Conservation (phyloP, 2,329 filamentous ascomycete genomes). For the Trichoderma sp. region DNA sequence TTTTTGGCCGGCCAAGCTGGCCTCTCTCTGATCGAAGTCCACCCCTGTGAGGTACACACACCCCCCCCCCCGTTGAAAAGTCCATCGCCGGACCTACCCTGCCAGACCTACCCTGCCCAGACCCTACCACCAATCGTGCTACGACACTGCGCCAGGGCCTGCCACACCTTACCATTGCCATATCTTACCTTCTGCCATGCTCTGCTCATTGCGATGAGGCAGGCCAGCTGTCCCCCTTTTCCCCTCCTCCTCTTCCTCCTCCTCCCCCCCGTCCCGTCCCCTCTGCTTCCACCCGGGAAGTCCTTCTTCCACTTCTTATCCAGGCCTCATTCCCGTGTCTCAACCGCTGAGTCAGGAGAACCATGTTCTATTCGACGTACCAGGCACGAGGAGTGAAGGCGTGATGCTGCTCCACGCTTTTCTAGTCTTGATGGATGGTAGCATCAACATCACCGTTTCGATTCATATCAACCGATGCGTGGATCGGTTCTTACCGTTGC, state of each 20-base stretch:
- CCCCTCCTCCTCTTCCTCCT: neutral
- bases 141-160: constrained; percentile 20
- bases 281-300: neutral
- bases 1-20: neutral
- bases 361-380: neutral
- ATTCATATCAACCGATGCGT: neutral
- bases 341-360: neutral
- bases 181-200: constrained; percentile 25
- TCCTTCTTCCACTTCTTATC: neutral
- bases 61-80: too few species aligned
- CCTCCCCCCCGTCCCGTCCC: too few species aligned
- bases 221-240: neutral
- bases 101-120: neutral
- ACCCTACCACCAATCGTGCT: constrained; percentile 20
- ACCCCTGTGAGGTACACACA: neutral
- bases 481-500: neutral
- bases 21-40: constrained; percentile 1
- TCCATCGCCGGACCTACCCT: neutral
- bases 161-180: constrained; percentile 24
- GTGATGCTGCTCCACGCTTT: neutral
- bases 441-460: neutral
- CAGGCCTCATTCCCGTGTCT: neutral
- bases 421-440: neutral
- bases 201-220: constrained; percentile 23
- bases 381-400: neutral